Evolutionary conservation across 139 green algal species (phyloP).

Genomic region (Ettlia oleoabundans): DNA sequence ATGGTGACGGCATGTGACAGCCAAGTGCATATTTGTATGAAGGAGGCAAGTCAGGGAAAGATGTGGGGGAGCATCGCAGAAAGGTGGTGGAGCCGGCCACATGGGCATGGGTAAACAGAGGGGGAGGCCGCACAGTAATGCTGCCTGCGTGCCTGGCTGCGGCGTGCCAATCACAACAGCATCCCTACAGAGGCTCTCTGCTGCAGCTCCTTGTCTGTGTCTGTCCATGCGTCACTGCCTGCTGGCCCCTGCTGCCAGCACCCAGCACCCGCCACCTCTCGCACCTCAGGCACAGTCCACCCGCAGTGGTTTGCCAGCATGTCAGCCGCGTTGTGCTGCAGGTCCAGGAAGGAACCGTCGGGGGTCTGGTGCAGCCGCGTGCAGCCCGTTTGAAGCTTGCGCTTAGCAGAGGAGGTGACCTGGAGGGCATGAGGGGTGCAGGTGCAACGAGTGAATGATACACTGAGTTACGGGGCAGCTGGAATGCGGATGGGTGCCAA

Average conservation of each 20-base stretch:
- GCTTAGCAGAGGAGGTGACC: constrained; percentile 92
- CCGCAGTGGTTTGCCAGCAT: constrained; percentile 69
- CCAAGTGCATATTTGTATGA: background rate
- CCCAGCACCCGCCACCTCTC: background rate
- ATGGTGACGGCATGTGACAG: background rate
- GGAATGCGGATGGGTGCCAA: background rate
- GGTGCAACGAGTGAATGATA: background rate
- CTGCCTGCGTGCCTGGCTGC: too few species aligned
- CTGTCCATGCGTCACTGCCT: too few species aligned
- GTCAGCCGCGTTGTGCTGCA: constrained; percentile 89
- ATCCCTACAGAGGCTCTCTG: too few species aligned
- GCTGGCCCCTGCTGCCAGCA: too few species aligned
- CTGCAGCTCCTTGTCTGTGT: too few species aligned
- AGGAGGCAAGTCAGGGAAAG: background rate
- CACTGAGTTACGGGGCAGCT: background rate
- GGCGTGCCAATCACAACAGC: too few species aligned
- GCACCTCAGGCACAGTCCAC: constrained; percentile 60
- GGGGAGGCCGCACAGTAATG: too few species aligned
- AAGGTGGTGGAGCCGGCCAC: too few species aligned
- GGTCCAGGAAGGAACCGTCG: constrained; percentile 96
- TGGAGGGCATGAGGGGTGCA: background rate
- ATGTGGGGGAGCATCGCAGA: too few species aligned
- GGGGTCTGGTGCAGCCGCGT: constrained; percentile 90
- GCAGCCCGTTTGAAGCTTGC: constrained; percentile 72
- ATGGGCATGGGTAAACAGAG: too few species aligned